Evolutionary conservation across 257 asterid species (phyloP).

Genomic region (Jacaranda copaia): DNA sequence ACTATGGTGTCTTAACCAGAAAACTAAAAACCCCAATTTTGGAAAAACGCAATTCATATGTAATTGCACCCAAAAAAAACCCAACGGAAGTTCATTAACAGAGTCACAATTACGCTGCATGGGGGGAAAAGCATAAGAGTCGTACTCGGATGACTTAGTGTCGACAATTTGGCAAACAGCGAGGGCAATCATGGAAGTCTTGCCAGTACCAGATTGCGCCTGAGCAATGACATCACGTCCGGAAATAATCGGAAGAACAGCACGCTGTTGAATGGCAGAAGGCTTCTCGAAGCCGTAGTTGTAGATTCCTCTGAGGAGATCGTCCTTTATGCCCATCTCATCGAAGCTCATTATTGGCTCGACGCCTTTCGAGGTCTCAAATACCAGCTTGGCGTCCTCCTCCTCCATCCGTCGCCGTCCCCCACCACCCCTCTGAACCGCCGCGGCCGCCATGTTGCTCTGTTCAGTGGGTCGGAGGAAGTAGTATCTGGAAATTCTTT

Average conservation of each 20-base stretch:
- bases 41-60: background rate
- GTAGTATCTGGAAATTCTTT: background rate
- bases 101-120: background rate
- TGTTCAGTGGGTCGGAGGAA: constrained; percentile 30
- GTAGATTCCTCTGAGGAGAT: constrained; percentile 80
- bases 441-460: constrained; percentile 54
- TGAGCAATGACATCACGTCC: constrained; percentile 96
- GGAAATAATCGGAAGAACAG: constrained; percentile 75
- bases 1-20: background rate
- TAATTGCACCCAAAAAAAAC: background rate
- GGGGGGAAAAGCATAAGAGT: too few species aligned
- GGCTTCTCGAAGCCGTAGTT: constrained; percentile 93
- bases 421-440: constrained; percentile 48
- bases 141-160: constrained; percentile 88
- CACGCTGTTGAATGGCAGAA: constrained; percentile 91
- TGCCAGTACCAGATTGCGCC: constrained; percentile 95
- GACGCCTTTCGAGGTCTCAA: constrained; percentile 88
- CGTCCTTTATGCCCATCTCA: constrained; percentile 90
- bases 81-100: background rate
- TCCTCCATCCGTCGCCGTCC: constrained; percentile 52
- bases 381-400: constrained; percentile 70
- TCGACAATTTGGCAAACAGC: constrained; percentile 86
- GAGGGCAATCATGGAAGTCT: constrained; percentile 96
- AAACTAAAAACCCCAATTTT: background rate
- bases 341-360: constrained; percentile 83